These are phyloP conservation scores for Hypoxylon lienhwacheense DNA, from an alignment of 495 filamentous ascomycete genomes.

Conservation along the genomic window DNA sequence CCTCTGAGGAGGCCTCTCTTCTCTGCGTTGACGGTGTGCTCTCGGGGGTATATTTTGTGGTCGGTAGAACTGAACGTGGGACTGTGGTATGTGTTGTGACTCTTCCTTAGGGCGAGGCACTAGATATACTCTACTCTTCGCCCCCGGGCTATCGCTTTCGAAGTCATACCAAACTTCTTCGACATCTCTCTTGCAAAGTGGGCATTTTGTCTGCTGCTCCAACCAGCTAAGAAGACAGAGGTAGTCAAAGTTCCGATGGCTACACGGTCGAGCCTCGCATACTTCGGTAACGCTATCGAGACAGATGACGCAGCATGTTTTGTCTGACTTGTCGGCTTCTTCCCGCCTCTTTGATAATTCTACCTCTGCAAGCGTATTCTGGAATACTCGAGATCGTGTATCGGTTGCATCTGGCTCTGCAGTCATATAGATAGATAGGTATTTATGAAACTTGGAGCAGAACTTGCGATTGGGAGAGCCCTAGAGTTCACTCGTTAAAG, in stretches of 20 bases:
- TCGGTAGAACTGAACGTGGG: background rate
- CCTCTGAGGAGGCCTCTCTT: slow-evolving; percentile 25
- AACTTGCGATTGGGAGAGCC: background rate
- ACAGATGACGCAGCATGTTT: slow-evolving; percentile 68
- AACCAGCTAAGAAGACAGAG: slow-evolving; percentile 83
- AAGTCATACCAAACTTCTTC: slow-evolving; percentile 69
- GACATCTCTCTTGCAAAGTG: slow-evolving; percentile 74
- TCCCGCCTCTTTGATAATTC: slow-evolving; percentile 32
- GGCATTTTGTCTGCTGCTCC: slow-evolving; percentile 70
- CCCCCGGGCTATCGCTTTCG: slow-evolving; percentile 50
- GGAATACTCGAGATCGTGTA: slow-evolving; percentile 48
- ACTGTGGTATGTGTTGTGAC: slow-evolving; percentile 11
- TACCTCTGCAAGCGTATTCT: slow-evolving; percentile 52
- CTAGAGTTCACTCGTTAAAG: background rate
- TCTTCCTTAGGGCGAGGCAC: slow-evolving; percentile 37
- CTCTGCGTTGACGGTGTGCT: slow-evolving; percentile 24
- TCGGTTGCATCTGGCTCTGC: slow-evolving; percentile 34
- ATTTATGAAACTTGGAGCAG: background rate
- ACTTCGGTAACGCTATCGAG: slow-evolving; percentile 72
- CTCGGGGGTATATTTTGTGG: slow-evolving; percentile 4
- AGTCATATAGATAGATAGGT: slow-evolving; percentile 36
- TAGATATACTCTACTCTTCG: slow-evolving; percentile 54
- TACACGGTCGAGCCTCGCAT: slow-evolving; percentile 71
- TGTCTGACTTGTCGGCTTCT: slow-evolving; percentile 27
- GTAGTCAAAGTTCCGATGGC: slow-evolving; percentile 81